Percentiles rank a stretch among this genome's conserved stretches.
These are phyloP conservation scores for Yamadazyma dushanensis DNA, from an alignment of 1,139 yeast genomes.

Conservation along the genomic window DNA sequence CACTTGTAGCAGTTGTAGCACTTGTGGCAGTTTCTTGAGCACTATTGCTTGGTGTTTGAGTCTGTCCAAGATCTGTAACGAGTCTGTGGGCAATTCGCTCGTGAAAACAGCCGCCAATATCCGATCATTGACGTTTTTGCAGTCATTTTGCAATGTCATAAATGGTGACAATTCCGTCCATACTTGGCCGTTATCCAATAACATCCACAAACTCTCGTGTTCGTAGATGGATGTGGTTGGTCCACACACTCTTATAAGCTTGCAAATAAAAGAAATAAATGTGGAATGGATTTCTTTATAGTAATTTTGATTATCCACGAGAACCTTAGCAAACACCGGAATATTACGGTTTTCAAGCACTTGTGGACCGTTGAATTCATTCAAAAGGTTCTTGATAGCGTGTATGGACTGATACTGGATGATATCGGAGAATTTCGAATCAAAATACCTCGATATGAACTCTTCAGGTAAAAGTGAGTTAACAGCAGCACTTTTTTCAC, in stretches of 20 bases:
- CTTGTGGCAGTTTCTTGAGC: conserved; percentile 4
- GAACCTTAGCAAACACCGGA: conserved; percentile 25
- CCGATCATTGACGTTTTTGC: conserved; percentile 5
- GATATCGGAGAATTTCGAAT: conserved; percentile 30
- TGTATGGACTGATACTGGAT: conserved; percentile 43
- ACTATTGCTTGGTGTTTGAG: conserved; percentile 15
- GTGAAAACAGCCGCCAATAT: conserved; percentile 11
- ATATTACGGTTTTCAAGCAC: conserved; percentile 16
- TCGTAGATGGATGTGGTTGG: conserved; percentile 13
- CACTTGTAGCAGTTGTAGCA: not conserved
- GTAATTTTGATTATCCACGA: conserved; percentile 37
- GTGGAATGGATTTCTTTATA: conserved; percentile 34
- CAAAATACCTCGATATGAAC: conserved; percentile 24
- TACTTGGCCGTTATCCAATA: conserved; percentile 12
- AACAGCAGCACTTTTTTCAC: conserved; percentile 19
- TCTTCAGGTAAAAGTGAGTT: conserved; percentile 12
- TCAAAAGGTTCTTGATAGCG: conserved; percentile 32
- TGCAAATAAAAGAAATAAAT: conserved; percentile 31
- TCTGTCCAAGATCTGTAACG: conserved; percentile 11
- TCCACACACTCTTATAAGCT: conserved; percentile 22
- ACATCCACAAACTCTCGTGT: conserved; percentile 21
- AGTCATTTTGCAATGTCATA: conserved; percentile 5
- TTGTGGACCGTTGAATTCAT: conserved; percentile 10
- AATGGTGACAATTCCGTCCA: conserved; percentile 9
- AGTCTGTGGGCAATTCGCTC: conserved; percentile 13